Evolutionary conservation across 2,329 filamentous ascomycete genomes (phyloP).

Genomic region (Canariomyces notabilis): DNA sequence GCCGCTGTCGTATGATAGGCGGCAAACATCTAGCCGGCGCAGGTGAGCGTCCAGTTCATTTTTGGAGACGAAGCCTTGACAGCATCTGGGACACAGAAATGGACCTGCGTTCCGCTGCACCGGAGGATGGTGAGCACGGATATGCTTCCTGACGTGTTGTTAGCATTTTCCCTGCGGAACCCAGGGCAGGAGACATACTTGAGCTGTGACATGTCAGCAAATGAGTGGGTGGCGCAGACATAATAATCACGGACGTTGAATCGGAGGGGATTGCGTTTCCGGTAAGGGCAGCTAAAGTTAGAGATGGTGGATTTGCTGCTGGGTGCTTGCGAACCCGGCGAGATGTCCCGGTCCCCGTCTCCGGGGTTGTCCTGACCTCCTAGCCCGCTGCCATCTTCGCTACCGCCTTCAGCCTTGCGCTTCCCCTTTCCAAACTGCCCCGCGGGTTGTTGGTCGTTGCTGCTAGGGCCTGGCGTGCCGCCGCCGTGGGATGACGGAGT

Average conservation of each 20-base stretch:
- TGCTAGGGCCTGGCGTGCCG: slow-evolving; percentile 7
- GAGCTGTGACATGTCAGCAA: slow-evolving; percentile 26
- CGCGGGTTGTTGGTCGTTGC: slow-evolving; percentile 10
- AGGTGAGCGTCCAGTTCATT: slow-evolving; percentile 23
- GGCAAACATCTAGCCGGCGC: slow-evolving; percentile 19
- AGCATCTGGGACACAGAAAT: slow-evolving; percentile 23
- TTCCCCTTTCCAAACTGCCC: slow-evolving; percentile 20
- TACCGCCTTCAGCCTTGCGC: slow-evolving; percentile 23
- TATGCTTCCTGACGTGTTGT: slow-evolving; percentile 20
- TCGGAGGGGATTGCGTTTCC: slow-evolving; percentile 25
- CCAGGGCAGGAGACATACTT: slow-evolving; percentile 15
- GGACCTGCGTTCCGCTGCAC: slow-evolving; percentile 23
- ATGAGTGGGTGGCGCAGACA: slow-evolving; percentile 26
- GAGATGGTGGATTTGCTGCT: slow-evolving; percentile 16
- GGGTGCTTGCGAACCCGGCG: slow-evolving; percentile 13
- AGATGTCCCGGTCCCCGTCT: slow-evolving; percentile 16
- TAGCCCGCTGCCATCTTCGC: slow-evolving; percentile 19
- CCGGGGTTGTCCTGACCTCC: slow-evolving; percentile 16
- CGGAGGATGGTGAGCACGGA: slow-evolving; percentile 25
- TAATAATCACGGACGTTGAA: slow-evolving; percentile 26
- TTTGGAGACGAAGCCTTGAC: slow-evolving; percentile 23
- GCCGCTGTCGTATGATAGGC: slow-evolving; percentile 20
- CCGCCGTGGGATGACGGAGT: slow-evolving; percentile 16
- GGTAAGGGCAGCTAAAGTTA: slow-evolving; percentile 26
- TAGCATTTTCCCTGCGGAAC: slow-evolving; percentile 1